Conservation (phyloP, 148 eudicot species). For the Salicornia ramosissima region DNA sequence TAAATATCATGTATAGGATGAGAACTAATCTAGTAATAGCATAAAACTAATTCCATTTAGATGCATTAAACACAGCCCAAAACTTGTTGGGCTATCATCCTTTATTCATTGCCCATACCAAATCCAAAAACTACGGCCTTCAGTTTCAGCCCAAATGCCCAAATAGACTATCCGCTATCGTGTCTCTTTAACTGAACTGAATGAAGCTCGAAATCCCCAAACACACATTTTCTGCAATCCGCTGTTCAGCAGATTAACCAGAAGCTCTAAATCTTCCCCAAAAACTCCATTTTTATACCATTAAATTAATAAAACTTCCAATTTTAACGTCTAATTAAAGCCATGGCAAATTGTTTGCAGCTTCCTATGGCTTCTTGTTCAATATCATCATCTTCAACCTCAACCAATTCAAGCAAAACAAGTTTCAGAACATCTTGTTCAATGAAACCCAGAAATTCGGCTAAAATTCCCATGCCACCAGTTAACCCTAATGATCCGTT, state of each 20-base stretch:
- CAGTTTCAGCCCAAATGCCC: no score
- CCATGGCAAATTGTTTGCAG: constrained; percentile 40
- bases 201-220: no score
- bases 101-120: no score
- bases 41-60: no score
- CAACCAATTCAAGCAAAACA: constrained; percentile 20
- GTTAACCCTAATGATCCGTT: constrained; percentile 85
- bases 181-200: no score
- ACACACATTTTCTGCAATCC: neutral
- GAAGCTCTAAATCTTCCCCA: neutral
- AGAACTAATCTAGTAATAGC: no score
- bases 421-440: constrained; percentile 24
- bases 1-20: no score
- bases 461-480: constrained; percentile 56
- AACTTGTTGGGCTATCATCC: no score
- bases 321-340: neutral
- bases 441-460: constrained; percentile 23
- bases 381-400: constrained; percentile 36
- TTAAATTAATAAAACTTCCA: neutral
- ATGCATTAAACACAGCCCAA: no score
- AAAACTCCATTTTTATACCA: neutral
- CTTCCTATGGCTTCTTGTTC: constrained; percentile 46
- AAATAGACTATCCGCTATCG: no score
- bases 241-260: neutral
- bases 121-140: no score